Percentiles rank a stretch among this genome's conserved stretches.
Conservation (phyloP, 1,284 basidiomycete species). For the Mycena citricolor region DNA sequence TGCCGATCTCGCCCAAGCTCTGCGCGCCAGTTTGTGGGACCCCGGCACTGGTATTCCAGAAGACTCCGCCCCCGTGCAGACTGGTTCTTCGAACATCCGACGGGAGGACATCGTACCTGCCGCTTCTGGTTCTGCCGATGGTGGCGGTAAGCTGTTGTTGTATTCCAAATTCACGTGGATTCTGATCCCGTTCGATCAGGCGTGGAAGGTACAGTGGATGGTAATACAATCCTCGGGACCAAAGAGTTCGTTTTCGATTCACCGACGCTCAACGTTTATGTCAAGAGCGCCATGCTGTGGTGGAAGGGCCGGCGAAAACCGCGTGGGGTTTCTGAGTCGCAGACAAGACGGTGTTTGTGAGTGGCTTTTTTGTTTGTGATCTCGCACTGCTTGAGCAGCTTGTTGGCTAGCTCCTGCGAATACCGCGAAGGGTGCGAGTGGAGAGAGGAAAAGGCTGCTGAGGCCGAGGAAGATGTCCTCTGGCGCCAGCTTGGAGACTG, state of each 20-base stretch:
- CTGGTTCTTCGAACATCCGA: slow-evolving; percentile 1
- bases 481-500: too few species aligned
- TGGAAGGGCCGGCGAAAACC: slow-evolving; percentile 74
- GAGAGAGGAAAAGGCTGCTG: slow-evolving; percentile 66
- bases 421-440: slow-evolving; percentile 82
- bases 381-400: slow-evolving; percentile 7
- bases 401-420: slow-evolving; percentile 65
- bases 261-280: slow-evolving; percentile 52
- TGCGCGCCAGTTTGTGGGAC: slow-evolving; percentile 6
- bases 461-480: slow-evolving; percentile 33
- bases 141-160: background rate
- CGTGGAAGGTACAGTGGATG: background rate
- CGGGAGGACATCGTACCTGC: slow-evolving; percentile 1
- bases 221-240: slow-evolving; percentile 57
- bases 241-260: slow-evolving; percentile 63
- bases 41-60: background rate
- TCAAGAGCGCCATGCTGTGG: slow-evolving; percentile 62
- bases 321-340: slow-evolving; percentile 62
- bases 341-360: slow-evolving; percentile 68
- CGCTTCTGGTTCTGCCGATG: background rate
- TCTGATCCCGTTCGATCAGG: background rate
- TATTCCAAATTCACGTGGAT: background rate
- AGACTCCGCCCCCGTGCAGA: background rate
- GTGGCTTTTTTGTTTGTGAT: slow-evolving; percentile 31
- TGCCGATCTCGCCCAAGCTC: slow-evolving; percentile 15